phyloP scores from a whole-genome alignment of 768 basidiomycete species.

The Psilocybe azurescens region DNA sequence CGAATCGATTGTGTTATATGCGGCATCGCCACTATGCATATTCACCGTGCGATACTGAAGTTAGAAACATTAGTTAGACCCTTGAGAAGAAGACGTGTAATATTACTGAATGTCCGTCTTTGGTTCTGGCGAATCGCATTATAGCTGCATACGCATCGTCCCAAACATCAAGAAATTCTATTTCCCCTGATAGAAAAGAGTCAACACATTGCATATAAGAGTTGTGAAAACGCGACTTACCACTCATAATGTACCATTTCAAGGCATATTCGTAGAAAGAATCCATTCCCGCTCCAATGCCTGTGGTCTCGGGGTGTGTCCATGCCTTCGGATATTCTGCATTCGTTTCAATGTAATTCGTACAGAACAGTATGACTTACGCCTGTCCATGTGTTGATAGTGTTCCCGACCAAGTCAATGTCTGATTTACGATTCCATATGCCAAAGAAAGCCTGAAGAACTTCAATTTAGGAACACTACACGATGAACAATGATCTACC shows the following conservation, averaged over 20 bases:
- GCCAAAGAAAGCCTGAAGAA: constrained; percentile 78
- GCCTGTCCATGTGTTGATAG: constrained; percentile 81
- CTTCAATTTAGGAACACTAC: not conserved
- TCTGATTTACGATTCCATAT: constrained; percentile 91
- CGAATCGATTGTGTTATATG: constrained; percentile 87
- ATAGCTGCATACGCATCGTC: constrained; percentile 81
- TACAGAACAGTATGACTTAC: constrained; percentile 43
- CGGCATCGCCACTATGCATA: constrained; percentile 75
- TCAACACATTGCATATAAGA: not conserved
- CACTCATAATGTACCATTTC: constrained; percentile 90
- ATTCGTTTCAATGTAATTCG: not conserved
- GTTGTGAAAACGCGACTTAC: constrained; percentile 37
- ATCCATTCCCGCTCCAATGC: constrained; percentile 94
- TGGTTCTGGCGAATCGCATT: constrained; percentile 83
- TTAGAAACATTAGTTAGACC: not conserved
- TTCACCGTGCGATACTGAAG: constrained; percentile 85
- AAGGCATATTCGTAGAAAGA: constrained; percentile 95
- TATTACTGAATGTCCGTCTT: constrained; percentile 88
- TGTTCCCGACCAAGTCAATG: constrained; percentile 88
- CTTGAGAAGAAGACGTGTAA: not conserved
- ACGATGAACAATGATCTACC: constrained; percentile 23
- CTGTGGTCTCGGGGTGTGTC: constrained; percentile 76
- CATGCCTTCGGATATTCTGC: constrained; percentile 55
- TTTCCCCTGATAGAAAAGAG: constrained; percentile 59
- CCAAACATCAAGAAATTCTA: constrained; percentile 84